phyloP scores from a whole-genome alignment of 306 rosid genomes.

The Trifolium dubium region DNA sequence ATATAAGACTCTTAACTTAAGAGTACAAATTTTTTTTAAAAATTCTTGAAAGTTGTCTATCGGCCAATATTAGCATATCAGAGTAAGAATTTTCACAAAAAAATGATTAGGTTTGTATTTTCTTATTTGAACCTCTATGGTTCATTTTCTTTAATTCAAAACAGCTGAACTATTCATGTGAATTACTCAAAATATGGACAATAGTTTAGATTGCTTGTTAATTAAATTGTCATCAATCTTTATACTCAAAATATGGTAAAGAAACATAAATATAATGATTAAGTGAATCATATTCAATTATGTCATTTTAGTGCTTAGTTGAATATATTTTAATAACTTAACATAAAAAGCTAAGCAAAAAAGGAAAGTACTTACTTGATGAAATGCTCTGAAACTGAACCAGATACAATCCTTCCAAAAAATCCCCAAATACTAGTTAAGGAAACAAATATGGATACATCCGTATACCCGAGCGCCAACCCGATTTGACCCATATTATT shows the following conservation, averaged over 20 bases:
- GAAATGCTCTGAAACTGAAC: constrained; percentile 67
- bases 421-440: constrained; percentile 80
- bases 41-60: too few species aligned
- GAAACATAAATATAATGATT: neutral
- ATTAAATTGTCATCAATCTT: neutral
- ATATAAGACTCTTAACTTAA: too few species aligned
- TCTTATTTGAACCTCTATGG: too few species aligned
- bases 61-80: too few species aligned
- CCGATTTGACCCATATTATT: constrained; percentile 97
- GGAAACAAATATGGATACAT: constrained; percentile 79
- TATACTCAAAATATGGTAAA: neutral
- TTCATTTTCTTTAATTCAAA: too few species aligned
- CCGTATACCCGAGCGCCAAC: constrained; percentile 76
- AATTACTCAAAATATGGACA: too few species aligned
- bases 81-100: too few species aligned
- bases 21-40: too few species aligned
- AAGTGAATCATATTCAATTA: neutral
- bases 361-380: constrained; percentile 58
- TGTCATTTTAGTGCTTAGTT: neutral
- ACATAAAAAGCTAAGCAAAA: neutral
- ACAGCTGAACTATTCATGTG: too few species aligned
- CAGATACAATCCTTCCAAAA: constrained; percentile 79
- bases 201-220: too few species aligned
- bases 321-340: neutral
- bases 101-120: too few species aligned